Base-by-base conservation (phyloP, 2,329 filamentous ascomycete species). In the Aspergillus terreus region DNA sequence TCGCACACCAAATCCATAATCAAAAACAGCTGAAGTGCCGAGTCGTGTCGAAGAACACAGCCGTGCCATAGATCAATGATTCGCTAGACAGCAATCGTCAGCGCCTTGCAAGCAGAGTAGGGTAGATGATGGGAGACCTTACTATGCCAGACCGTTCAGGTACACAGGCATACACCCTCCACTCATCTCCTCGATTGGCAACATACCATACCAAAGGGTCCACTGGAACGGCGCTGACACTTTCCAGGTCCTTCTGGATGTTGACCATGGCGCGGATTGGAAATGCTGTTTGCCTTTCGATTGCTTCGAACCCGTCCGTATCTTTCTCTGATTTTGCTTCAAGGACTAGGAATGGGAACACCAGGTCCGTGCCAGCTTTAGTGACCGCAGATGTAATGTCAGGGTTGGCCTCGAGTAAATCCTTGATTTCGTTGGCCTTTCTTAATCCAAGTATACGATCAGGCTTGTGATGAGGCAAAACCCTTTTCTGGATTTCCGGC, bases 131-230 rank as follows among this genome's bases (percentile, higher is more conserved):
- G 19, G n/a, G 19, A n/a, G 7, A 38, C n/a, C 32, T 50, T 45
- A 50, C 47, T 45, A 43, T 45, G 17, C 32, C 42, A 33, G 41
- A 27, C 27, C 21, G 27, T 21, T 45, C 47, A 7, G 47, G 41
- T 15, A 50, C 42, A 50, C 41, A 50, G 7, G 25, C 47, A 23
- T 50, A 50, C 5, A 50, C 47, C 32, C 47, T 50, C 48, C 48
- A 50, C 30, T 45, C 48, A 40, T 50, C 48, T 25, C 48, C 48
- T 4, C 48, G 41, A 32, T 38, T 45, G 7, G 48, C 48, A 9
- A 50, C 12, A 17, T 45, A 50, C 48, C 48, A 50, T 30, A 50
- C 48, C 21, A 50, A 12, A 6, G 41, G 48, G n/a, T 45, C 33
- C 6, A 45, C 11, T 25, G 19, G 30, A 2, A 12, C 48, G n/a